Evolutionary conservation across 352 stramenopile species (phyloP), one percentile per base, ranked within the genome.

Genomic region (Blastocystis hominis): DNA sequence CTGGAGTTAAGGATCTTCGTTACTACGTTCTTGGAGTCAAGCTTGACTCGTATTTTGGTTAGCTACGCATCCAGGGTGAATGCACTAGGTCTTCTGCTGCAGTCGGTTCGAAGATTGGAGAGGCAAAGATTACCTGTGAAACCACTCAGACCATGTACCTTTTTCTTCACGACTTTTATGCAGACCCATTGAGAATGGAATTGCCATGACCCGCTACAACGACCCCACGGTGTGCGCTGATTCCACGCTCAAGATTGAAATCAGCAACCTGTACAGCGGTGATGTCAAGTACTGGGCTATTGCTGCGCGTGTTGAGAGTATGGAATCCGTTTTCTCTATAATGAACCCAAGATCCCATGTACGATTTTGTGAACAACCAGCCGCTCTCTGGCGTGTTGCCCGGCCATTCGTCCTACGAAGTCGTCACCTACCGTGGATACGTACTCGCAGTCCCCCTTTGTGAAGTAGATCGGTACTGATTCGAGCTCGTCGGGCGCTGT

Each of bases 391-490:
- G 20, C 24, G 53, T 84, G 20, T 36, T 84, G 2, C 72, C 72
- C 40, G 47, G 72, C 20, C 44, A 84, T n/a, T 63, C 13, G n/a
- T 20, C 30, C 4, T 40, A 10, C 7, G 72, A 84, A 30, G 17
- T 84, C 7, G 20, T 68, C 20, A 55, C 44, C n/a, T 84, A 66
- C 50, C 54, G 56, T 36, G 72, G 50, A n/a, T 84, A 66, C 4
- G 72, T 84, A 50, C 3, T 15, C 20, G 10, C 42, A 30, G 6
- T 64, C 30, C 3, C 30, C 13, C 6, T 38, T 30, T 40, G 36
- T 44, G 1, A 44, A 10, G 72, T 84, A 84, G 72, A 84, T 84
- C 34, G 47, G 72, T 34, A 68, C 66, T 30, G 72, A 84, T 46
- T 50, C 59, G n/a, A 34, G 46, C 44, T 38, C 34, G 5, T 46